Evolutionary conservation across 2,329 filamentous ascomycete species (phyloP).

Genomic region (Exophiala oligosperma): DNA sequence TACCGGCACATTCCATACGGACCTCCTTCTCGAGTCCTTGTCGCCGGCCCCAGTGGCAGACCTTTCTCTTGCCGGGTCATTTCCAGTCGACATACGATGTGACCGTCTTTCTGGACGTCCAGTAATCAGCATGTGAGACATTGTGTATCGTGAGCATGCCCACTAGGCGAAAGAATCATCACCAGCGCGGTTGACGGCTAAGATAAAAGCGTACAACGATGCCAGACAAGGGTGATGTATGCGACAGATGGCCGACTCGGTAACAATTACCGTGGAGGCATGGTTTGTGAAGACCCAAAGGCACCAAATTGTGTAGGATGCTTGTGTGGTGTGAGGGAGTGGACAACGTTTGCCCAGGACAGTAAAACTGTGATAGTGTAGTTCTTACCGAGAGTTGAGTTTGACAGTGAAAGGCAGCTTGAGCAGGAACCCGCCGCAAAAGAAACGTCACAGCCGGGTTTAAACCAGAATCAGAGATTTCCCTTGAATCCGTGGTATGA

Average conservation of each 20-base stretch:
- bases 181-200: too few species aligned
- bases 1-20: constrained; percentile 12
- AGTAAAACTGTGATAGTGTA: not conserved
- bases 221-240: not conserved
- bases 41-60: constrained; percentile 11
- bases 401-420: not conserved
- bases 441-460: not conserved
- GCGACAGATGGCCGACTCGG: not conserved
- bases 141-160: not conserved
- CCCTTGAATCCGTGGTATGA: not conserved
- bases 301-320: too few species aligned
- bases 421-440: not conserved
- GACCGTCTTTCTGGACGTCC: constrained; percentile 5
- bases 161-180: too few species aligned
- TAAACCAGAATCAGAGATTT: not conserved
- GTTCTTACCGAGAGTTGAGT: not conserved
- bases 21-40: constrained; percentile 12
- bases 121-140: constrained; percentile 9
- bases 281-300: too few species aligned
- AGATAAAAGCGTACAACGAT: not conserved
- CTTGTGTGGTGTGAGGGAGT: not conserved
- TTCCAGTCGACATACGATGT: constrained; percentile 26
- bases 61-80: constrained; percentile 20
- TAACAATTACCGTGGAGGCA: too few species aligned
- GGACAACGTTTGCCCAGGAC: not conserved